Percentiles rank a stretch among this genome's conserved stretches.
phyloP scores from a whole-genome alignment of 169 alveolate species.

The Toxoplasma gondii region DNA sequence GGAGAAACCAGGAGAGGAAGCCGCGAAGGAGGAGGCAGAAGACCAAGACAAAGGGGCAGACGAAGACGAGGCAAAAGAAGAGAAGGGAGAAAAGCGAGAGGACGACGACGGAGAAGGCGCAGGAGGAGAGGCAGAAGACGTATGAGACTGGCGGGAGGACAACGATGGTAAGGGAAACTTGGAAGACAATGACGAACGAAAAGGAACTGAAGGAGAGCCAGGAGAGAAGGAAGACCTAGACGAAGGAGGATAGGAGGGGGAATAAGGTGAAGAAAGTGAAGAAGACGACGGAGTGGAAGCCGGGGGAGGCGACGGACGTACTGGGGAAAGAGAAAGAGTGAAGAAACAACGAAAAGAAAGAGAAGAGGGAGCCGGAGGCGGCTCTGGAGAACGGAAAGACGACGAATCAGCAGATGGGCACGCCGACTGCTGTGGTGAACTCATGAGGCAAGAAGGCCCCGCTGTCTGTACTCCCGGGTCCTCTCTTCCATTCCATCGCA shows the following conservation, averaged over 20 bases:
- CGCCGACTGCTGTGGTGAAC: no score
- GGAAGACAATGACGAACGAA: not conserved
- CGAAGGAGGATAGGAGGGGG: not conserved
- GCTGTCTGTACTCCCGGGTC: no score
- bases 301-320: no score
- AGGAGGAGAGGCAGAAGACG: not conserved
- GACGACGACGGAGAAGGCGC: not conserved
- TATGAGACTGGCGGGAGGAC: not conserved
- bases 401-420: no score
- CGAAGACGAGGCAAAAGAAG: not conserved
- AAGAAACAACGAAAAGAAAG: no score
- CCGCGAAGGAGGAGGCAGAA: not conserved
- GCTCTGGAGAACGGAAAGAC: no score
- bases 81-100: not conserved
- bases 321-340: no score
- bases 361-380: no score
- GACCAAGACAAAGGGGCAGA: not conserved
- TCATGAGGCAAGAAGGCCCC: no score
- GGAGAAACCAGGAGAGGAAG: not conserved
- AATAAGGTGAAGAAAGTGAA: not conserved
- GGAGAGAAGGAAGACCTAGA: not conserved
- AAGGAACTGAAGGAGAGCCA: not conserved
- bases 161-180: not conserved
- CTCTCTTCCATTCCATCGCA: no score
- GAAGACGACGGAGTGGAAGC: not conserved